A percentile compares a stretch with the other conserved stretches of the same genome.
phyloP scores from a whole-genome alignment of 1,284 basidiomycete species.

The Earliella scabrosa region DNA sequence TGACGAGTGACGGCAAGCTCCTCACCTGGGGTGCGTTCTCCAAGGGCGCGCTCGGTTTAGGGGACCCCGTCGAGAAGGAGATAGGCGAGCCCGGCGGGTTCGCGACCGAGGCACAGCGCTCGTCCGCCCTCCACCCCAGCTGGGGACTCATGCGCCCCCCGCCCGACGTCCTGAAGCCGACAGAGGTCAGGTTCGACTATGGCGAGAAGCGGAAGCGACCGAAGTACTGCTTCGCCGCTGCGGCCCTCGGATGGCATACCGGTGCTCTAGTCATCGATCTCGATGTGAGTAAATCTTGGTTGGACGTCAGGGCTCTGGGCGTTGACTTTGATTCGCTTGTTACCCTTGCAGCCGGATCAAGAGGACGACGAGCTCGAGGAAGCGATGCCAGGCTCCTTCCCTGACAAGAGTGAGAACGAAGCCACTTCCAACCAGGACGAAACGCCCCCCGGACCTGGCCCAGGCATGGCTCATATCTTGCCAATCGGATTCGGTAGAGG shows the following conservation, averaged over 20 bases:
- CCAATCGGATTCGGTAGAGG: conserved; percentile 10
- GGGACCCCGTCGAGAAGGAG: conserved; percentile 60
- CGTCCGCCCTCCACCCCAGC: conserved; percentile 35
- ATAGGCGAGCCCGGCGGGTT: conserved; percentile 68
- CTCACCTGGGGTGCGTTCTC: conserved; percentile 86
- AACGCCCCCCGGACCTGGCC: background rate
- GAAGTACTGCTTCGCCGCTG: conserved; percentile 76
- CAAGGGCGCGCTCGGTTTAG: conserved; percentile 82
- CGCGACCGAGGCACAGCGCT: conserved; percentile 40
- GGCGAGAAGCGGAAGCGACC: conserved; percentile 50
- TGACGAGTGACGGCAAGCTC: conserved; percentile 78
- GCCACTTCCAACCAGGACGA: background rate
- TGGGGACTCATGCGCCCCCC: conserved; percentile 38
- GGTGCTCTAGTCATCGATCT: conserved; percentile 86
- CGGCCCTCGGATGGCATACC: conserved; percentile 87
- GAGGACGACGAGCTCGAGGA: conserved; percentile 12
- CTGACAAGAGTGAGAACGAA: background rate
- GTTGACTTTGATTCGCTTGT: background rate
- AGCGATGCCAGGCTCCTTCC: conserved; percentile 19
- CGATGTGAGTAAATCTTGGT: conserved; percentile 45
- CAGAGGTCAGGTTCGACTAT: conserved; percentile 73
- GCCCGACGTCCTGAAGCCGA: conserved; percentile 59
- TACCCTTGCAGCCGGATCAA: conserved; percentile 14
- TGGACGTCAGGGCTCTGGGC: background rate
- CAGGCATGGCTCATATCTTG: conserved; percentile 11